These are phyloP conservation scores for Pleomassaria siparia DNA, from an alignment of 2,329 filamentous ascomycete genomes.

Conservation along the genomic window DNA sequence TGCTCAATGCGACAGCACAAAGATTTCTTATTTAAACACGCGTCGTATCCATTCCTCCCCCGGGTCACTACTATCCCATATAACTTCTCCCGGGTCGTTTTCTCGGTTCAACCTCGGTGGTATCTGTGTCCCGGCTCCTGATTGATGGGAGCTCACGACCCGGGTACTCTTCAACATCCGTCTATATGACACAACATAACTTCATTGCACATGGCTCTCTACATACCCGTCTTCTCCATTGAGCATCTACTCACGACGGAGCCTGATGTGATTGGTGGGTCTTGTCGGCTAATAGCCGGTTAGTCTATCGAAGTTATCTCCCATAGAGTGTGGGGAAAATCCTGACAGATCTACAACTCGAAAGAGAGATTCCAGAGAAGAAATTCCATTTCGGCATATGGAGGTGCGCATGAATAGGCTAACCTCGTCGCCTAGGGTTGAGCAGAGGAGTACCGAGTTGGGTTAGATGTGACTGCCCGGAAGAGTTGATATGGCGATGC, in stretches of 20 bases:
- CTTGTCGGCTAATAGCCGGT: slow-evolving; percentile 3
- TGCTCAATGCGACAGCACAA: neutral
- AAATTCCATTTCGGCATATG: neutral
- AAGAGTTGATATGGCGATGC: neutral
- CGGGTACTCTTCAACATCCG: neutral
- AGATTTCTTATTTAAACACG: neutral
- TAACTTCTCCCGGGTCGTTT: neutral
- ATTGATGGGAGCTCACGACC: slow-evolving; percentile 3
- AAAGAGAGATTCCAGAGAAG: neutral
- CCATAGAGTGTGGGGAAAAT: slow-evolving; percentile 7
- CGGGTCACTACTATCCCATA: neutral
- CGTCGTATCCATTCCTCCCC: neutral
- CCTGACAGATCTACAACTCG: slow-evolving; percentile 1
- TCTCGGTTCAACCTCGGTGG: neutral
- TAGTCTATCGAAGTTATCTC: neutral
- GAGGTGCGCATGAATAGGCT: neutral
- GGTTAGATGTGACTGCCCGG: neutral
- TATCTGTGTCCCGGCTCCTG: neutral
- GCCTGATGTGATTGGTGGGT: slow-evolving; percentile 3
- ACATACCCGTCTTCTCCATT: neutral
- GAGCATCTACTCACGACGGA: too few relatives aligned
- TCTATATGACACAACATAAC: neutral
- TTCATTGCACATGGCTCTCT: neutral
- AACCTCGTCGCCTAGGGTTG: neutral
- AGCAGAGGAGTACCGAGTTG: neutral